These are phyloP conservation scores for Bipolaris zeicola DNA, from an alignment of 2,329 filamentous ascomycete species.

Conservation along the genomic window DNA sequence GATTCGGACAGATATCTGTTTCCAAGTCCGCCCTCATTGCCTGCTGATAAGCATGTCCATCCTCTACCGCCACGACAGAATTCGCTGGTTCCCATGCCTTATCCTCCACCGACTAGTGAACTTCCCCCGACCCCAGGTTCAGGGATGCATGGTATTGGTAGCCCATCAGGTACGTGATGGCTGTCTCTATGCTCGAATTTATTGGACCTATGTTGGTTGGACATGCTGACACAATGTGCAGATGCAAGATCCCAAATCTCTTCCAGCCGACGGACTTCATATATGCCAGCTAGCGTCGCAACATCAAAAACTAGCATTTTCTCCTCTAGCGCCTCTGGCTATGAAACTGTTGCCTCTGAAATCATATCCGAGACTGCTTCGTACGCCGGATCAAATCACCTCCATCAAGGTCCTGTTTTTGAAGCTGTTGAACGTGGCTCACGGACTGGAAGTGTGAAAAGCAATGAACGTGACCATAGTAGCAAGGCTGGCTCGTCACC, in stretches of 20 bases:
- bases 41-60: constrained; percentile 9
- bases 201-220: not conserved
- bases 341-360: constrained; percentile 26
- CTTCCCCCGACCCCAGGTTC: constrained; percentile 27
- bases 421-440: constrained; percentile 29
- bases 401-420: constrained; percentile 9
- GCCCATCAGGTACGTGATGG: constrained; percentile 26
- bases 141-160: constrained; percentile 7
- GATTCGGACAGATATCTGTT: constrained; percentile 2
- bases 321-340: constrained; percentile 25
- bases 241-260: constrained; percentile 25
- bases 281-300: constrained; percentile 21
- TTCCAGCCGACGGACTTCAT: constrained; percentile 24
- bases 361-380: constrained; percentile 17
- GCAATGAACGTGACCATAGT: constrained; percentile 19
- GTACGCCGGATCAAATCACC: constrained; percentile 4
- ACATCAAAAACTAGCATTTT: constrained; percentile 29
- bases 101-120: constrained; percentile 23
- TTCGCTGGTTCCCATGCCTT: constrained; percentile 19
- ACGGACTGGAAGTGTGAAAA: constrained; percentile 28
- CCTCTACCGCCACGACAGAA: constrained; percentile 19
- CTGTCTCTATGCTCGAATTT: not conserved
- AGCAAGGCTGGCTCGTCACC: constrained; percentile 24
- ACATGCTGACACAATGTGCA: constrained; percentile 13
- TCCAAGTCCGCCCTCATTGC: constrained; percentile 8